These are phyloP conservation scores for Hypoxylon sp. DNA, from an alignment of 2,329 filamentous ascomycete genomes.

Conservation along the genomic window DNA sequence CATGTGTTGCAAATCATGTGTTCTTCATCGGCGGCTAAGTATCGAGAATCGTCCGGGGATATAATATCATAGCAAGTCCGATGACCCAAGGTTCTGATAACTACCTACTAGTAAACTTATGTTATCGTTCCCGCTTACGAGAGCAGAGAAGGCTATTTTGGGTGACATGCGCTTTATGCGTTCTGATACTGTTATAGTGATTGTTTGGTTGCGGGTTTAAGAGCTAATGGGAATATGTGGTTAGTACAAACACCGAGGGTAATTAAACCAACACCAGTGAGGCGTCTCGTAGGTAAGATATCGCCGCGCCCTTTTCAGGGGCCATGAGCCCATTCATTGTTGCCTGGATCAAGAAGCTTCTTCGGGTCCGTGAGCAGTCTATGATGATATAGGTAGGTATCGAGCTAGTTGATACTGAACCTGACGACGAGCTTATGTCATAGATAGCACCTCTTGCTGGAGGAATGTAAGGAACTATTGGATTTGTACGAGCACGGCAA, in stretches of 20 bases:
- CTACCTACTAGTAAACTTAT: too few species aligned
- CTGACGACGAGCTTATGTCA: not conserved
- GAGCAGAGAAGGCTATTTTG: constrained; percentile 5
- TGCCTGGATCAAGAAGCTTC: not conserved
- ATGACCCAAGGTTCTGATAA: not conserved
- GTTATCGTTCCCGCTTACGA: constrained; percentile 5
- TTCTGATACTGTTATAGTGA: not conserved
- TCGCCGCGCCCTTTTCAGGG: not conserved
- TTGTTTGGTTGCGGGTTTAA: not conserved
- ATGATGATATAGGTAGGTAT: not conserved
- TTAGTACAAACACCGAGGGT: not conserved
- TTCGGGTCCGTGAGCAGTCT: not conserved
- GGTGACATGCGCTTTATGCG: not conserved
- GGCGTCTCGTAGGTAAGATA: not conserved
- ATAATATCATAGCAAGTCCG: not conserved
- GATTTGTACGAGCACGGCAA: not conserved
- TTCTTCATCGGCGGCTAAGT: not conserved
- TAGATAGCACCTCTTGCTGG: not conserved
- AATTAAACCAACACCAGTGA: not conserved
- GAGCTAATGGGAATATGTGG: not conserved
- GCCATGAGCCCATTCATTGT: not conserved
- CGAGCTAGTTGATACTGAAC: not conserved
- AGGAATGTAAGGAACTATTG: not conserved
- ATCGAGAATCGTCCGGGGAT: not conserved
- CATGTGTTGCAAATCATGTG: constrained; percentile 1